Percentiles rank a stretch among this genome's conserved stretches.
phyloP scores from a whole-genome alignment of 768 basidiomycete species.

The Trichaptum fuscoviolaceum region DNA sequence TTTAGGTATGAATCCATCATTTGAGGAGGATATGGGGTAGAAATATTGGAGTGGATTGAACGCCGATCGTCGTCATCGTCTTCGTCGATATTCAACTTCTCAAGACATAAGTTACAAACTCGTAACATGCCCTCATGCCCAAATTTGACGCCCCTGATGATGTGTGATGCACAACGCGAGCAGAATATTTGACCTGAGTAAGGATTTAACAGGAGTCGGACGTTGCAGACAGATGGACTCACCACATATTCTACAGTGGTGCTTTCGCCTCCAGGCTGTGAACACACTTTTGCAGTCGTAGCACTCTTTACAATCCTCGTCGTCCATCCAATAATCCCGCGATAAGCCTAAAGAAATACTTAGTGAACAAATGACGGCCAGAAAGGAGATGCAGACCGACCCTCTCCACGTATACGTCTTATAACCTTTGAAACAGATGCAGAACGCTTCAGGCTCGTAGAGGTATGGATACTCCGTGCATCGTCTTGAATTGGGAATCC shows the following conservation, averaged over 20 bases:
- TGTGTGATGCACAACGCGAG: conserved; percentile 92
- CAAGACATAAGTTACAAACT: conserved; percentile 93
- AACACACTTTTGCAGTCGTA: conserved; percentile 95
- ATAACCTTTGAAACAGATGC: conserved; percentile 91
- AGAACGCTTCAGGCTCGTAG: conserved; percentile 63
- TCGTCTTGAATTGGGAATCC: conserved; percentile 93
- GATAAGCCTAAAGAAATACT: conserved; percentile 57
- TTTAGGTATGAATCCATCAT: conserved; percentile 44
- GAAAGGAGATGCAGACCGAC: conserved; percentile 29
- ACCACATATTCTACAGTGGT: conserved; percentile 98
- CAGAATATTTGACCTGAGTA: conserved; percentile 90
- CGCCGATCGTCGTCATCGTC: conserved; percentile 86
- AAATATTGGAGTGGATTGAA: conserved; percentile 67
- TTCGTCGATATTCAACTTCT: conserved; percentile 82
- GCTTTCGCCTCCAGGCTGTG: conserved; percentile 90
- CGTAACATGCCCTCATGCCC: conserved; percentile 94
- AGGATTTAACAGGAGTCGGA: conserved; percentile 3
- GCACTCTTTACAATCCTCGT: conserved; percentile 92
- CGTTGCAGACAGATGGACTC: conserved; percentile 18
- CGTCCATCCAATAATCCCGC: conserved; percentile 98
- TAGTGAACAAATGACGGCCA: conserved; percentile 5
- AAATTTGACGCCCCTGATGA: conserved; percentile 90
- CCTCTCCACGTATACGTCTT: conserved; percentile 85
- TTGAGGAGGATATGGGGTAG: conserved; percentile 75
- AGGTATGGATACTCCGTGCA: conserved; percentile 77